Conservation (phyloP, 129 eudicot genomes). For the Tagetes erecta region DNA sequence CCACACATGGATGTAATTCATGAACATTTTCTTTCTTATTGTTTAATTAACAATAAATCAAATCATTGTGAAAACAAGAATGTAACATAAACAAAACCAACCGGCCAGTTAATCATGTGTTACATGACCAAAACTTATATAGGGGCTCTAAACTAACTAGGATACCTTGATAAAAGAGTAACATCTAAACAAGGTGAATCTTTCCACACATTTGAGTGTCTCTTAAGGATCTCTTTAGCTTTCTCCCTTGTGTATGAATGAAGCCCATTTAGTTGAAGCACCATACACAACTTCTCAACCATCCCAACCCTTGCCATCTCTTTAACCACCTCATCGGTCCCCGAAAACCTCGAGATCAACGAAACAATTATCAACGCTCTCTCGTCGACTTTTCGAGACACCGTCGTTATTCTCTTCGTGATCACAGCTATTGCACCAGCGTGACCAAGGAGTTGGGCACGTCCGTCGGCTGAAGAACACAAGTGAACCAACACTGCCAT, state of each 20-base stretch:
- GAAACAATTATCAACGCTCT: constrained; percentile 50
- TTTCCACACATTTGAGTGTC: constrained; percentile 58
- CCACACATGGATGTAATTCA: too few relatives aligned
- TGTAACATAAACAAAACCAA: constrained; percentile 8
- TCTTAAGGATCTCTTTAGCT: constrained; percentile 54
- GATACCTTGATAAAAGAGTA: constrained; percentile 38
- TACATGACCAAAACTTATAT: constrained; percentile 20
- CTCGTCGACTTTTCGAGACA: constrained; percentile 52
- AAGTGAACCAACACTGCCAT: constrained; percentile 50
- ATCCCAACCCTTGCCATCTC: constrained; percentile 61
- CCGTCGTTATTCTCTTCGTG: constrained; percentile 49
- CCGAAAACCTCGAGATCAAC: constrained; percentile 48
- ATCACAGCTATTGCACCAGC: constrained; percentile 62
- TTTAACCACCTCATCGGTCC: constrained; percentile 41
- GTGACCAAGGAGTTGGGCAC: constrained; percentile 55
- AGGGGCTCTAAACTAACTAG: constrained; percentile 16
- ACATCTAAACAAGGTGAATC: constrained; percentile 50
- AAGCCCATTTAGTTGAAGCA: constrained; percentile 43
- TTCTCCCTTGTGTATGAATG: constrained; percentile 48
- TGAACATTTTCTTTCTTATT: background rate
- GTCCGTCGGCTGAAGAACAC: constrained; percentile 63
- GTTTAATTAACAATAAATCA: background rate
- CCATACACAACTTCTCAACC: constrained; percentile 51
- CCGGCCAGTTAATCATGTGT: background rate
- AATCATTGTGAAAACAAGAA: background rate